Evolutionary conservation across 495 filamentous ascomycete species (phyloP), one percentile per base, ranked within the genome.

Genomic region (Penicillium paradoxum): DNA sequence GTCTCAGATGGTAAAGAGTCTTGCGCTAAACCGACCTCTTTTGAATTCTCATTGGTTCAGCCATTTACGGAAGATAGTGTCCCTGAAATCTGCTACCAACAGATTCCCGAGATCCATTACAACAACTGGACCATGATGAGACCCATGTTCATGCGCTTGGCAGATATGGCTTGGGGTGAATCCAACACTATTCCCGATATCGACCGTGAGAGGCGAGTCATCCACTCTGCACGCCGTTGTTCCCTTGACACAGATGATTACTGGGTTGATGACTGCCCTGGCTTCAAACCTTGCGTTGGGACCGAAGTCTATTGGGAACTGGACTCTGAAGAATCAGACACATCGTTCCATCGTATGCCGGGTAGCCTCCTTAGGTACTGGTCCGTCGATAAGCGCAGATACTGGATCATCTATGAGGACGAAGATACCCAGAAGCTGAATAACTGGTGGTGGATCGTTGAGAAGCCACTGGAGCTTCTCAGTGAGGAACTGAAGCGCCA

Each of bases 391-490:
- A 54, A 46, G 37, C 42, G 51, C 29, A 47, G 44, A 33, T 49
- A 41, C 29, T 54, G 51, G 51, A 18, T 54, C 21, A 39, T 54
- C 14, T 8, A 32, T 2, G 51, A 48, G 19, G 21, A 40, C 5
- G 17, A 46, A 34, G 19, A 17, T 0, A 37, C 7, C 34, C 9
- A 15, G 9, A 18, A 39, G 7, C 14, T 41, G 33, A 11, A 19
- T 13, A 21, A 41, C 11, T 27, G 27, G 51, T 48, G 44, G 47
- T 56, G 53, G 53, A 39, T 56, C n/a, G 48, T 52, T 30, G 48
- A 56, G 15, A 56, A 52, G 30, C 49, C 51, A 49, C 21, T 14
- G 39, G 46, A 56, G 10, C n/a, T 56, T 52, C 37, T 52, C 11
- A 45, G 49, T 3, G 38, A 56, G 14, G 46, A 38, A 15, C 10